phyloP scores from a whole-genome alignment of 352 stramenopile genomes.

The Globisporangium barbulae region DNA sequence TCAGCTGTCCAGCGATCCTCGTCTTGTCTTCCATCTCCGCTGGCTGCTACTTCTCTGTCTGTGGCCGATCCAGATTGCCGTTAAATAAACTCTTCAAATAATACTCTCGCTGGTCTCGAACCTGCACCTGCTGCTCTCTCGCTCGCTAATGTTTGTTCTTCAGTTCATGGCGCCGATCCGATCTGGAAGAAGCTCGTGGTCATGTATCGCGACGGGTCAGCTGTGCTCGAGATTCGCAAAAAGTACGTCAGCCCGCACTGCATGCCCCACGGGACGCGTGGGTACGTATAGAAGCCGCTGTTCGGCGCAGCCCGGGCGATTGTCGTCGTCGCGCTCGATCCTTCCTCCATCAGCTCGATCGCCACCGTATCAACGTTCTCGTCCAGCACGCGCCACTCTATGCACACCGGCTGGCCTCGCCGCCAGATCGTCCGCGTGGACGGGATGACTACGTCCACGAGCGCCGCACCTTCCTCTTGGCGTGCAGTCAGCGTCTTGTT shows the following conservation, averaged over 20 bases:
- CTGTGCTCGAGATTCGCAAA: constrained; percentile 49
- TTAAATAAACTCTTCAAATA: constrained; percentile 17
- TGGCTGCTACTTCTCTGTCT: not conserved
- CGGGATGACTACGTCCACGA: constrained; percentile 44
- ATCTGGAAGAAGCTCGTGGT: constrained; percentile 72
- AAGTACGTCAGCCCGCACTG: constrained; percentile 76
- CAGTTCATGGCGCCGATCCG: constrained; percentile 35
- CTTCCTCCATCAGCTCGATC: constrained; percentile 73
- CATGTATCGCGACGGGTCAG: constrained; percentile 41
- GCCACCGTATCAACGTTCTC: constrained; percentile 33
- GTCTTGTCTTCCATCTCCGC: not conserved
- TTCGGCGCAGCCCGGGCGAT: constrained; percentile 63
- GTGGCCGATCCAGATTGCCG: not conserved
- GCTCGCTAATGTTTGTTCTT: not conserved
- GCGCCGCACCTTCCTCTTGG: constrained; percentile 31
- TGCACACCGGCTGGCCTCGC: constrained; percentile 59
- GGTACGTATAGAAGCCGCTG: constrained; percentile 64
- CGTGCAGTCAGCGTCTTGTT: constrained; percentile 26
- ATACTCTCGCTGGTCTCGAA: constrained; percentile 1
- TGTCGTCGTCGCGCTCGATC: constrained; percentile 58
- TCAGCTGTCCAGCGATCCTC: not conserved
- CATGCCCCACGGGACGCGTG: constrained; percentile 84
- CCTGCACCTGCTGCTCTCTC: not conserved
- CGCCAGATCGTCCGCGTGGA: constrained; percentile 57
- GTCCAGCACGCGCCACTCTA: constrained; percentile 77